Evolutionary conservation across 768 basidiomycete genomes (phyloP), one percentile per base, ranked within the genome.

Genomic region (Panellus pusillus): DNA sequence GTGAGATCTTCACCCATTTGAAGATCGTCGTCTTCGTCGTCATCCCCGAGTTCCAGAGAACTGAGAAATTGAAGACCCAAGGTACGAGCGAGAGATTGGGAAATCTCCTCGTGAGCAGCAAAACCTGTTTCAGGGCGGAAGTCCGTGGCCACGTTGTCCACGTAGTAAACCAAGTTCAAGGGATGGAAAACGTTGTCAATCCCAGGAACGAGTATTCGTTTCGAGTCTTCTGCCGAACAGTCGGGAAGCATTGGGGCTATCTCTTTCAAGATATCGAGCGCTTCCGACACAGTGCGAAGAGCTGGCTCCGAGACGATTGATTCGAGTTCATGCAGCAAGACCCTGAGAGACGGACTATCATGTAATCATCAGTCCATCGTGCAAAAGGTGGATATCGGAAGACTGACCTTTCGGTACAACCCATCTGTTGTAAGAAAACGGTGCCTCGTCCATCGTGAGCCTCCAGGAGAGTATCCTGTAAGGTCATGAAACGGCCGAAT

Each of bases 1-100:
- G 58, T 61, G 6, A 69, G 56, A 31, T 66, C 66, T 53, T 70
- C 68, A 2, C 55, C 60, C 58, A 68, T 66, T 36, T 69, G 62
- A 19, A 57, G 55, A 9, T 58, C 53, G 31, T 57, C 61, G 15
- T 61, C 60, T 1, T 57, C 55, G 15, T 61, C 60, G 15, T 51
- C 55, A 3, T 54, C 52, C 19, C 36, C 59, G n/a, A 58, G 55
- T 47, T 61, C 56, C 13, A 61, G 47, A 1, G 56, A 41, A 45
- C 60, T 61, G 14, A 54, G 48, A 40, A 61, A 58, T 46, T 57
- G 50, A 40, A 61, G 38, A 12, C 19, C 17, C 2, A 61, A 42
- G 18, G 45, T 28, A 36, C 42, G 49, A 14, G 60, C 60, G 2
- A 61, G 51, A 8, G 48, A 47, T 17, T 48, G 42, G 32, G 60